Evolutionary conservation across 1,284 basidiomycete species (phyloP), one percentile per base, ranked within the genome.

Genomic region (Xerocomus tenax): DNA sequence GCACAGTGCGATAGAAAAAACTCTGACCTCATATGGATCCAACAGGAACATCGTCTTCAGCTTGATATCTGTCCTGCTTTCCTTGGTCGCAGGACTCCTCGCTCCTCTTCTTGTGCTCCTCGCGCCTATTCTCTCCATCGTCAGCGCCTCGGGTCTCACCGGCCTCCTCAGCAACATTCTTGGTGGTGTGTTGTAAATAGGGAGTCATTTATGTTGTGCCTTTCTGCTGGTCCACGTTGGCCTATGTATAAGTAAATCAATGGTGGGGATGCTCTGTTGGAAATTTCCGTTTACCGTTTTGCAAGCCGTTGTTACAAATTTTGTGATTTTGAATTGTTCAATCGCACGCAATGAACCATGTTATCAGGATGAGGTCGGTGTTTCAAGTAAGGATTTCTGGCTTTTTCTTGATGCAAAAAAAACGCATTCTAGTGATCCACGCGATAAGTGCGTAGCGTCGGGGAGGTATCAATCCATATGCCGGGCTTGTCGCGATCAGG

Each of bases 71-170:
- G 3, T 43, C 40, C 1, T 46, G 8, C 23, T 56, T 32, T 28
- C 36, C 15, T 36, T 57, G 47, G 46, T 58, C 19, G 1, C 4
- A 6, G 54, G 54, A 8, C 54, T 57, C 19, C 29, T 56, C 13
- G 1, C 6, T 1, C 48, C 43, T n/a, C 40, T 57, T 18, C 26
- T 59, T n/a, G 0, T 9, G n/a, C 9, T 57, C 28, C 35, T 57
- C 19, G 32, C 0, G 3, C 57, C 57, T n/a, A 19, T 57, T 23
- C 15, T 57, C 3, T 48, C 39, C 40, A 50, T 57, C 29, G 13
- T 58, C 25, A 39, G 4, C 12, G 26, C 10, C 16, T 23, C 59
- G 7, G 48, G 57, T 30, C 57, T 58, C 5, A 30, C 15, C 26
- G 1, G 3, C 4, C 30, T 50, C 25, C 50, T 59, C 16, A 6